Evolutionary conservation across 2,329 filamentous ascomycete species (phyloP).

Genomic region (Ophiostoma pallidulum): DNA sequence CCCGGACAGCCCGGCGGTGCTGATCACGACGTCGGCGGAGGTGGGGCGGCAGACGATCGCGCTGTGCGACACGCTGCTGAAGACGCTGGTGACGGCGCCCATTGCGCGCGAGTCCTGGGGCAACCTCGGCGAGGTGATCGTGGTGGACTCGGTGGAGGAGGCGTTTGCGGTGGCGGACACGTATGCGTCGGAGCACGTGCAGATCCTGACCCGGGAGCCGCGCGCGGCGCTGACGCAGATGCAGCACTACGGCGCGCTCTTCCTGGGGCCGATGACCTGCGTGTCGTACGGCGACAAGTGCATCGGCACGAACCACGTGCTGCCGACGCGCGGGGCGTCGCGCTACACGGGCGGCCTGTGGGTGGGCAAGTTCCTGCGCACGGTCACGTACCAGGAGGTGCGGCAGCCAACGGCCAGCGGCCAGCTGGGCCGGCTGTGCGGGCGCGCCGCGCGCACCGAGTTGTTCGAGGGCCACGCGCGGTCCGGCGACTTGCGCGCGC

Average conservation of each 20-base stretch:
- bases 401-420: conserved; percentile 33
- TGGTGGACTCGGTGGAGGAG: conserved; percentile 34
- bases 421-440: conserved; percentile 38
- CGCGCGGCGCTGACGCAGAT: conserved; percentile 41
- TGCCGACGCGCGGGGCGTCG: conserved; percentile 38
- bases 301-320: conserved; percentile 46
- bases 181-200: conserved; percentile 42
- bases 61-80: conserved; percentile 29
- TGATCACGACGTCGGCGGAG: conserved; percentile 37
- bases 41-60: conserved; percentile 30
- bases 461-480: conserved; percentile 44
- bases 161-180: conserved; percentile 35
- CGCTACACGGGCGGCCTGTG: conserved; percentile 43
- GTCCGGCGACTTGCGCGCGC: conserved; percentile 39
- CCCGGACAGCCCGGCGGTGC: conserved; percentile 39
- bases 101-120: conserved; percentile 36
- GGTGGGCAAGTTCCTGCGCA: conserved; percentile 45
- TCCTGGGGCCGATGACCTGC: conserved; percentile 42
- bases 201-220: conserved; percentile 37
- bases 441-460: conserved; percentile 38
- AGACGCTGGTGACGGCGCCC: conserved; percentile 32
- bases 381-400: conserved; percentile 45
- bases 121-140: conserved; percentile 35
- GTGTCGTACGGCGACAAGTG: conserved; percentile 46
- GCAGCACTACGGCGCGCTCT: conserved; percentile 40